phyloP scores from a whole-genome alignment of 2,329 filamentous ascomycete species.

The Botrytis paeoniae region DNA sequence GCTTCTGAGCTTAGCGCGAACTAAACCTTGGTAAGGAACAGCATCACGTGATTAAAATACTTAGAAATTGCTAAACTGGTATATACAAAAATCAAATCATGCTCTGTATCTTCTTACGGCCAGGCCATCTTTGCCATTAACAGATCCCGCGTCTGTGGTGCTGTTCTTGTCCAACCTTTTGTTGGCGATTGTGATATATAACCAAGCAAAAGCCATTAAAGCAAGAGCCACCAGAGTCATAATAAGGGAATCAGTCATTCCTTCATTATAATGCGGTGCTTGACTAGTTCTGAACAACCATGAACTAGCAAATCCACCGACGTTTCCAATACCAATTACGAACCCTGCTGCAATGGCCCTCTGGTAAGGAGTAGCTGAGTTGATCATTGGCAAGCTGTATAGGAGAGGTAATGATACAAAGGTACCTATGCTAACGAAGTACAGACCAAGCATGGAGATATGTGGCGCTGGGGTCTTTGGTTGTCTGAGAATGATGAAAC shows the following conservation, averaged over 20 bases:
- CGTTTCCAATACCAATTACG: slow-evolving; percentile 65
- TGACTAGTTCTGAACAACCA: slow-evolving; percentile 63
- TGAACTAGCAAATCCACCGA: slow-evolving; percentile 62
- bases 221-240: slow-evolving; percentile 18
- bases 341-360: slow-evolving; percentile 48
- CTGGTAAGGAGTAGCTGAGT: slow-evolving; percentile 61
- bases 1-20: neutral
- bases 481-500: slow-evolving; percentile 40
- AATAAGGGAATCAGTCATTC: slow-evolving; percentile 36
- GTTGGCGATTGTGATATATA: slow-evolving; percentile 20
- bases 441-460: slow-evolving; percentile 53
- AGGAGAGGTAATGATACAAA: slow-evolving; percentile 63
- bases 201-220: slow-evolving; percentile 17
- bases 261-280: slow-evolving; percentile 62
- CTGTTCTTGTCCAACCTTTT: slow-evolving; percentile 14
- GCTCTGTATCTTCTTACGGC: slow-evolving; percentile 4
- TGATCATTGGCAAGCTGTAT: slow-evolving; percentile 62
- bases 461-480: slow-evolving; percentile 24
- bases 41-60: neutral
- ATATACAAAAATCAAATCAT: neutral
- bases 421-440: slow-evolving; percentile 61
- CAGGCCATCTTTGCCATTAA: neutral
- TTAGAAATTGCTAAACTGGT: neutral
- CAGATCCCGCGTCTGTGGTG: neutral
- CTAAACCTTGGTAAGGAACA: neutral